Percentiles rank a stretch among this genome's conserved stretches.
phyloP scores from a whole-genome alignment of 2,329 filamentous ascomycete genomes.

The Paecilomyces niveus region DNA sequence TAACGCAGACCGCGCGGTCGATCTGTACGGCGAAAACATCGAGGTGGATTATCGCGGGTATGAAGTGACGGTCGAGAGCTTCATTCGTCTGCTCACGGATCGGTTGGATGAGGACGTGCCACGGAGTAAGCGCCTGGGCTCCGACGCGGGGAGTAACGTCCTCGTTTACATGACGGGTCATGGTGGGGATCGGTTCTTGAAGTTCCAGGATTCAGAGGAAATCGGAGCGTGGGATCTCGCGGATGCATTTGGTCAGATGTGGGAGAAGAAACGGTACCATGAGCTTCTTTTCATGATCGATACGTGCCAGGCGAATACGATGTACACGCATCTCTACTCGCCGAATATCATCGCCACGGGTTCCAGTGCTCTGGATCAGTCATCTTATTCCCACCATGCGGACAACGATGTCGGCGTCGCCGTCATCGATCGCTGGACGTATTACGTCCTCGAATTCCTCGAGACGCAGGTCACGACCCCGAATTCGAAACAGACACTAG shows the following conservation, averaged over 20 bases:
- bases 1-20: slow-evolving; percentile 90
- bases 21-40: slow-evolving; percentile 97
- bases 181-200: slow-evolving; percentile 94
- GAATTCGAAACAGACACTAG: slow-evolving; percentile 79
- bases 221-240: slow-evolving; percentile 94
- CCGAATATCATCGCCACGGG: slow-evolving; percentile 97
- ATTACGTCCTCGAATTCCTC: slow-evolving; percentile 95
- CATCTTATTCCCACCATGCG: slow-evolving; percentile 93
- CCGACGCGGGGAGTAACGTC: slow-evolving; percentile 93
- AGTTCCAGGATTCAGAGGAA: slow-evolving; percentile 97
- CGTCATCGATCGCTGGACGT: slow-evolving; percentile 97
- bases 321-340: slow-evolving; percentile 97
- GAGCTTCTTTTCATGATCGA: slow-evolving; percentile 99
- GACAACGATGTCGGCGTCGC: slow-evolving; percentile 97
- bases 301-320: slow-evolving; percentile 97
- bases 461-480: slow-evolving; percentile 83
- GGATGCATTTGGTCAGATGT: slow-evolving; percentile 98
- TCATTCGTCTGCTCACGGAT: slow-evolving; percentile 90
- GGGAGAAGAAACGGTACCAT: slow-evolving; percentile 99
- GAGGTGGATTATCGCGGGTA: slow-evolving; percentile 98
- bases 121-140: slow-evolving; percentile 84
- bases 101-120: slow-evolving; percentile 92
- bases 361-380: slow-evolving; percentile 92
- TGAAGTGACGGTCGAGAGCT: slow-evolving; percentile 98
- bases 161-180: slow-evolving; percentile 99